Evolutionary conservation across 495 filamentous ascomycete genomes (phyloP), one percentile per base, ranked within the genome.

Genomic region (Ascodesmis nigricans): DNA sequence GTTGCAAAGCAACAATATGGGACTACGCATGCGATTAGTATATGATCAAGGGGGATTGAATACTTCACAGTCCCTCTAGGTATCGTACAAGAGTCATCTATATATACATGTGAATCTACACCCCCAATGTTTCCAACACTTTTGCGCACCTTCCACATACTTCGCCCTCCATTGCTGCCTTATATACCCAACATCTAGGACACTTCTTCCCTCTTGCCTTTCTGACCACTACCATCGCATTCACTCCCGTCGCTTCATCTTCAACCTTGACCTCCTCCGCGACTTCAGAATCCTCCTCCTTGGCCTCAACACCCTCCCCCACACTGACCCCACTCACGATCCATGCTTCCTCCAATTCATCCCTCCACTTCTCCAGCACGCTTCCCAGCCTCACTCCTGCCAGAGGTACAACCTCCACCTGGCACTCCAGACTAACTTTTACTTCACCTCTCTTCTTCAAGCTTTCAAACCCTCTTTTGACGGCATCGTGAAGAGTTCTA

Each of bases 181-280:
- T 64, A 56, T 75, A 91, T 36, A 74, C 67, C 87, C 87, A 93
- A 57, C 87, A 93, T 28, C 84, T 65, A 2, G 67, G 62, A 45
- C 84, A 95, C 49, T 95, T 95, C 27, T 56, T 35, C 3, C 67
- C 58, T 39, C 59, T 58, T 0, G 82, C 71, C n/a, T 71, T 67
- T 24, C 69, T 55, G 7, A 91, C 73, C 50, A 68, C 54, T 8
- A 69, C 74, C 1, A 37, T 58, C 33, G 27, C 14, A 36, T 40
- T 32, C 27, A 24, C 49, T 23, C 43, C 32, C 0, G 63, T 64
- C 27, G 49, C 54, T 2, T 49, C 33, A 14, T 61, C 63, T 29
- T 71, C 64, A 35, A 75, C 68, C 16, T 60, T 53, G 15, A 62
- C 56, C 16, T 47, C 50, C 53, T 4, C 54, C 42, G n/a, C 53